Percentiles rank a stretch among this genome's conserved stretches.
These are phyloP conservation scores for Nicotiana paniculata DNA, from an alignment of 257 asterid genomes.

Conservation along the genomic window DNA sequence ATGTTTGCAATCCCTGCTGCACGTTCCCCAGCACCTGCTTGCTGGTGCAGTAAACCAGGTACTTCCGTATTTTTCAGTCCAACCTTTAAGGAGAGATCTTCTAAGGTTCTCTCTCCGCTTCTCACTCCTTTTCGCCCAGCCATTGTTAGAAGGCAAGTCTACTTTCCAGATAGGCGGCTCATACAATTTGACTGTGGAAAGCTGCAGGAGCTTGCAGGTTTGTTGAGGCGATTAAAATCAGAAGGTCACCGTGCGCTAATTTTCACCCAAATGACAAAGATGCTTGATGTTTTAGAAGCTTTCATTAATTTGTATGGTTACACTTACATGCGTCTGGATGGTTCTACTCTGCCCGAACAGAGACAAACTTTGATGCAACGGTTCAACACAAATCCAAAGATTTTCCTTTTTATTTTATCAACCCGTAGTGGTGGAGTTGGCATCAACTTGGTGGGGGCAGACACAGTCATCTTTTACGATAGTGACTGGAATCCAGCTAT, in stretches of 20 bases:
- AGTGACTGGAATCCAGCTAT: conserved; percentile 99
- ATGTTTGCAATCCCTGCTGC: conserved; percentile 99
- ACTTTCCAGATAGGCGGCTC: conserved; percentile 96
- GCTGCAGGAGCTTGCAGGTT: conserved; percentile 87
- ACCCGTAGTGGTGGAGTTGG: conserved; percentile 99
- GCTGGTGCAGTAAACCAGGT: conserved; percentile 87
- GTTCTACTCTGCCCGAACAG: conserved; percentile 96
- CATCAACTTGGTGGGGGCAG: conserved; percentile 97
- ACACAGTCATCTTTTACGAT: conserved; percentile 93
- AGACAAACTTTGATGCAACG: conserved; percentile 99
- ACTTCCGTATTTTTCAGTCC: conserved; percentile 58
- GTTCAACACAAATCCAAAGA: conserved; percentile 85
- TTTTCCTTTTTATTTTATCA: conserved; percentile 88
- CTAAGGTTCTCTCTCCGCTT: conserved; percentile 54
- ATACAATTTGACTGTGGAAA: conserved; percentile 98
- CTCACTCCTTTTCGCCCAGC: conserved; percentile 93
- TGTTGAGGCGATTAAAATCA: conserved; percentile 80
- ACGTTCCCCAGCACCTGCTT: conserved; percentile 86
- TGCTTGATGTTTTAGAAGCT: conserved; percentile 98
- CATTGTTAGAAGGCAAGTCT: conserved; percentile 93
- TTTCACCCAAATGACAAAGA: conserved; percentile 99
- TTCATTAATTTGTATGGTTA: conserved; percentile 92
- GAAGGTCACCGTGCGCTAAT: conserved; percentile 97
- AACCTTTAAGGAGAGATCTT: conserved; percentile 47
- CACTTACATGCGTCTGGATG: conserved; percentile 97